Conservation (phyloP, 208 protist genomes). For the Endotrypanum monterogeii region DNA sequence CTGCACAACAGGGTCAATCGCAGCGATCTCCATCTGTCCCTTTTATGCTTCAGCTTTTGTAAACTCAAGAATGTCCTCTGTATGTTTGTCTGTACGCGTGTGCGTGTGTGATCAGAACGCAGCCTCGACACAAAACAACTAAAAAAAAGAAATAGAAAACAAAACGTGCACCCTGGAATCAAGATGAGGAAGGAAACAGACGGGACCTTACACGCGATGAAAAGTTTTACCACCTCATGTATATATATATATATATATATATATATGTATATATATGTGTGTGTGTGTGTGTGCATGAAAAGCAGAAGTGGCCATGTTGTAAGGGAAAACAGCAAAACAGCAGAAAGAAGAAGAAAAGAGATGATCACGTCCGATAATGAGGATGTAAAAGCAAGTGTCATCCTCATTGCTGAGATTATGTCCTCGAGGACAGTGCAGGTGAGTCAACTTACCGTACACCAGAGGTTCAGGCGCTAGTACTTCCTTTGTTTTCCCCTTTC, state of each 20-base stretch:
- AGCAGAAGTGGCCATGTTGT: neutral
- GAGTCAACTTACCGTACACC: neutral
- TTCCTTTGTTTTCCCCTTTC: neutral
- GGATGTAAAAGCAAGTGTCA: neutral
- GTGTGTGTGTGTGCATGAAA: neutral
- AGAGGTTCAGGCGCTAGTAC: neutral
- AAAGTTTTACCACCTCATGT: too few relatives aligned
- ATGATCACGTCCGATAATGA: neutral
- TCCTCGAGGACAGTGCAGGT: neutral
- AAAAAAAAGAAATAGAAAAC: too few relatives aligned
- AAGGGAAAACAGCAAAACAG: neutral
- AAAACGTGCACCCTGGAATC: too few relatives aligned
- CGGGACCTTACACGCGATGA: too few relatives aligned
- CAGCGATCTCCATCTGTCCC: slow-evolving; percentile 18
- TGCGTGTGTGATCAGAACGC: too few relatives aligned
- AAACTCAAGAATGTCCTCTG: too few relatives aligned
- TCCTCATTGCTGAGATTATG: neutral
- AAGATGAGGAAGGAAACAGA: too few relatives aligned
- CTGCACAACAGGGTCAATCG: slow-evolving; percentile 31
- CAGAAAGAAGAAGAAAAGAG: neutral
- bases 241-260: too few relatives aligned
- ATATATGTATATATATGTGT: slow-evolving; percentile 5
- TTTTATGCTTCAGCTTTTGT: neutral
- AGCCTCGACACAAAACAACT: too few relatives aligned
- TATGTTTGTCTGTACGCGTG: too few relatives aligned